phyloP scores from a whole-genome alignment of 495 filamentous ascomycete genomes.

The Podospora pseudopauciseta region DNA sequence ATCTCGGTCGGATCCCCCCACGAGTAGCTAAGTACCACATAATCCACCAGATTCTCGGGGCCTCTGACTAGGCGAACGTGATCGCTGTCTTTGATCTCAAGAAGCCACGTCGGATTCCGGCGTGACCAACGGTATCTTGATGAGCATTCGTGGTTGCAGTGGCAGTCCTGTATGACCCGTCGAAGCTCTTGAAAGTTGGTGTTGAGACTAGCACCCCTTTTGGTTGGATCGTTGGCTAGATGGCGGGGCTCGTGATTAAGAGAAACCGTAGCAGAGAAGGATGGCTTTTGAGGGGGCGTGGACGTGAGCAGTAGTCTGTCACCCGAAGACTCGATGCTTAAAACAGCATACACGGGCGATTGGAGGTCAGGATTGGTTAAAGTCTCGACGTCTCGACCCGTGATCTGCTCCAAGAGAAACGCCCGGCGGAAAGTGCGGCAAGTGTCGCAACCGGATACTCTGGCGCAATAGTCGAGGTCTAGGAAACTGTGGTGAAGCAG shows the following conservation, averaged over 20 bases:
- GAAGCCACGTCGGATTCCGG: slow-evolving; percentile 33
- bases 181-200: slow-evolving; percentile 25
- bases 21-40: slow-evolving; percentile 36
- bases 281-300: slow-evolving; percentile 6
- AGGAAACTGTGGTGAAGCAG: slow-evolving; percentile 28
- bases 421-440: slow-evolving; percentile 29
- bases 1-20: slow-evolving; percentile 32
- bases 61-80: slow-evolving; percentile 21
- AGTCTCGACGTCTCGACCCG: slow-evolving; percentile 20
- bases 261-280: slow-evolving; percentile 22
- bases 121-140: slow-evolving; percentile 32
- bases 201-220: slow-evolving; percentile 14
- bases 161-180: slow-evolving; percentile 24
- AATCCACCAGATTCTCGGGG: slow-evolving; percentile 18
- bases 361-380: slow-evolving; percentile 21
- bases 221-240: slow-evolving; percentile 11
- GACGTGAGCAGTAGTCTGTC: slow-evolving; percentile 24
- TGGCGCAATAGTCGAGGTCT: slow-evolving; percentile 30
- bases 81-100: slow-evolving; percentile 26
- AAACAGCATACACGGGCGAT: slow-evolving; percentile 23
- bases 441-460: slow-evolving; percentile 24
- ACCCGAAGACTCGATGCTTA: slow-evolving; percentile 18
- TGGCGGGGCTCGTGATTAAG: slow-evolving; percentile 11
- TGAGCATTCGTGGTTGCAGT: slow-evolving; percentile 29
- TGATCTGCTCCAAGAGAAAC: slow-evolving; percentile 31